Base-by-base conservation (phyloP, 2,329 filamentous ascomycete genomes). In the Venturia aucupariae region DNA sequence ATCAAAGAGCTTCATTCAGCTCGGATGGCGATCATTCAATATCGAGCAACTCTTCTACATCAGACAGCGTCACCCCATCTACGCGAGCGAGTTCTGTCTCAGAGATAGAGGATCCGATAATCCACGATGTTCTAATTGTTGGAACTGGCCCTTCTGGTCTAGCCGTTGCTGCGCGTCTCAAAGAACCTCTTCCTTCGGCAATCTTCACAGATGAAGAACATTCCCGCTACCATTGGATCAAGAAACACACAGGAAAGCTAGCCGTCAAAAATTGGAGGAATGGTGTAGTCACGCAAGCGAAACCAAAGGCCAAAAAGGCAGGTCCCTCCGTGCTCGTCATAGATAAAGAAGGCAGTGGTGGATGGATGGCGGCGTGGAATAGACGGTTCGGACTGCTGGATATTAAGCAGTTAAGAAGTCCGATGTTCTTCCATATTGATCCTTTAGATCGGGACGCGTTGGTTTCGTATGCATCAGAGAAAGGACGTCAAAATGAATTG, bases 341-440 rank as follows among this genome's bases (percentile, higher is more conserved):
- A 0, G 90, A 93, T 69, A 83, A 82, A 1, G 83, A 83, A 0
- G 83, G 82, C 0, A 51, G 46, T 51, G 75, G 81, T 60, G 70
- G 77, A 55, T 93, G 89, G 89, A 84, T 93, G 79, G 75, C 81
- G 11, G 80, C 84, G 48, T 93, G 90, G 90, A 84, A 89, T 55
- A 77, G 80, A 17, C 80, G 88, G 3, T 93, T 93, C 74, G 78
- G 80, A 39, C 83, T 82, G 2, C 84, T 90, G 55, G 82, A 86
- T 60, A 93, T 93, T 59, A 80, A 82, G 1, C 84, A 92, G 69
- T 77, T 94, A 46, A 81, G 90, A 19, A 92, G 88, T 68, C 90
- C 89, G 0, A 89, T 93, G 87, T 89, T 92, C 70, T 93, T 91
- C 77, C 90, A 94, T 71, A 80, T 90, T 17, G 89, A 93, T 70